Base-by-base conservation (phyloP, 345 rosid genomes). In the Moringa oleifera region DNA sequence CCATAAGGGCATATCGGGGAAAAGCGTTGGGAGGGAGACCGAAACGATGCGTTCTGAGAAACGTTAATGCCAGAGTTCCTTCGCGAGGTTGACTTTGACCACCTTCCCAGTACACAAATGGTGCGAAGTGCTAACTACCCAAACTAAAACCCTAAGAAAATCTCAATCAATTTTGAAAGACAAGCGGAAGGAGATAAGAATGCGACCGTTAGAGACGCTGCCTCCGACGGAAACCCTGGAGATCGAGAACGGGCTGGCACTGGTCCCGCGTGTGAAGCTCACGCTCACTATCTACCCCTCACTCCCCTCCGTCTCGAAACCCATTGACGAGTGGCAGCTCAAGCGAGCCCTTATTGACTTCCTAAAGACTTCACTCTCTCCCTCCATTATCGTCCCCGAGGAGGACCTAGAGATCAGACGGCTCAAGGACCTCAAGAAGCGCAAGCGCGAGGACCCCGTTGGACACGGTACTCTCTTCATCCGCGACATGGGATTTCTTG, bases 301-400 rank as follows among this genome's bases (percentile, higher is more conserved):
- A 2, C 61, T 64, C 53, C 80, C 89, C 8, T 74, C 94, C 66
- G 83, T 81, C 62, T 72, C 90, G 7, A 90, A 76, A 21, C 79
- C 88, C 59, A 74, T 90, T 71, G 96, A 93, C 75, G 97, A 90
- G 69, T 93, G 98, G 98, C 91, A 81, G 66, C 80, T 90, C 55
- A 93, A 83, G 72, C 85, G 79, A 33, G 87, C 98, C 18, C 74
- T 90, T 20, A 68, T 74, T 1, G 89, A 85, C 55, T 93, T 80
- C 77, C 83, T 90, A 65, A 83, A 77, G 72, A 59, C 61, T 70
- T 85, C 92, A 0, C 72, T 81, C 53, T 63, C 79, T 23, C 77
- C 81, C 47, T 52, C 95, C 52, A 61, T 85, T 56, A 61, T 76
- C 36, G 74, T 93, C 19, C 70, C 90, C 13, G 91, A 83, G 47